Evolutionary conservation across 2,329 filamentous ascomycete species (phyloP).

Genomic region (Claviceps spartinae): DNA sequence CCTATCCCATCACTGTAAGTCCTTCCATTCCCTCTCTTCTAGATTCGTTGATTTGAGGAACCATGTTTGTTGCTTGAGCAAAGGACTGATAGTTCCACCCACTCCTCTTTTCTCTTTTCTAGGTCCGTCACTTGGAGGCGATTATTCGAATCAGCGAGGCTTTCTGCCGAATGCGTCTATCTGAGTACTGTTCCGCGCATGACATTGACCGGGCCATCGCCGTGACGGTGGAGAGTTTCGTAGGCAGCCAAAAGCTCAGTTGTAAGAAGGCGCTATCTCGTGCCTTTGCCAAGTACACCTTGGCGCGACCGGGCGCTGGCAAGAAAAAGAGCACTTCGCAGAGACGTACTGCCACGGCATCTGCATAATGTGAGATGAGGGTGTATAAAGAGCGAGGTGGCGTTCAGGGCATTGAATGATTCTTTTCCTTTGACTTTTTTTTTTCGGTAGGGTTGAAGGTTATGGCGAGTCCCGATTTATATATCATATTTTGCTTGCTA

Average conservation of each 20-base stretch:
- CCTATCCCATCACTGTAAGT: slow-evolving; percentile 93
- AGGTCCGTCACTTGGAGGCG: slow-evolving; percentile 95
- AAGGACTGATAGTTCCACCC: not conserved
- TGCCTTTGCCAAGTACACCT: slow-evolving; percentile 89
- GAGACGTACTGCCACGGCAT: slow-evolving; percentile 1
- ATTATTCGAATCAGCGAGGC: slow-evolving; percentile 91
- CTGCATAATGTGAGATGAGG: not conserved
- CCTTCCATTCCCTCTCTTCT: not conserved
- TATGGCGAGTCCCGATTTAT: too few species aligned
- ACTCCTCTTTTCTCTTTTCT: not conserved
- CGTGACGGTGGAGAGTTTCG: slow-evolving; percentile 91
- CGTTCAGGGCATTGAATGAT: not conserved
- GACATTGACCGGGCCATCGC: slow-evolving; percentile 97
- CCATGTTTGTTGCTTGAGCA: not conserved
- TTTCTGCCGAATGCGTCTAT: slow-evolving; percentile 97
- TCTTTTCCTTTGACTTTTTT: not conserved
- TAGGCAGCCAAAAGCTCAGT: slow-evolving; percentile 91
- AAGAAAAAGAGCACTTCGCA: slow-evolving; percentile 9
- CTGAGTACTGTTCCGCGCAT: slow-evolving; percentile 76
- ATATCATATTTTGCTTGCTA: too few species aligned
- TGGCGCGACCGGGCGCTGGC: slow-evolving; percentile 33
- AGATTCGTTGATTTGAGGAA: not conserved
- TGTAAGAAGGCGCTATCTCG: slow-evolving; percentile 92
- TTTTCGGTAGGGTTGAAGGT: not conserved
- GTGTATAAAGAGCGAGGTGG: not conserved